A percentile compares a stretch with the other conserved stretches of the same genome.
Conservation (phyloP, 1,284 basidiomycete genomes). For the Sporisorium exsertum region DNA sequence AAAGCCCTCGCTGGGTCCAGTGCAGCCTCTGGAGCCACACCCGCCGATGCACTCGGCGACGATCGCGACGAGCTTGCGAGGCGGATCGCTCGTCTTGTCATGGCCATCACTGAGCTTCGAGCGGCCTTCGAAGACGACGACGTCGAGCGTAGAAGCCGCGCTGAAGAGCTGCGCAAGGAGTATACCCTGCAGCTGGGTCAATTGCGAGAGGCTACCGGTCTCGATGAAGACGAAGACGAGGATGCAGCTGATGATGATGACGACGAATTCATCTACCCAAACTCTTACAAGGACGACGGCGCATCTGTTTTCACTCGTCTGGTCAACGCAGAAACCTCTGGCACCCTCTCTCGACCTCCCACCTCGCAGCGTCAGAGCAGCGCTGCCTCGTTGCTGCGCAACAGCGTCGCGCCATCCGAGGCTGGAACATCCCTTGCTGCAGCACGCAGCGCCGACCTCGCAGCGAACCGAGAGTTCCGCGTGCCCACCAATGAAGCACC, state of each 20-base stretch:
- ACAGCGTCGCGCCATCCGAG: constrained; percentile 54
- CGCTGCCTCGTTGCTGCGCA: constrained; percentile 46
- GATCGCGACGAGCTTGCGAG: constrained; percentile 52
- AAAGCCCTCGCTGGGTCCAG: constrained; percentile 55
- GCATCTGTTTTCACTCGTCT: constrained; percentile 62
- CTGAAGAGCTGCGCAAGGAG: constrained; percentile 62
- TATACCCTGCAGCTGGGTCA: constrained; percentile 62
- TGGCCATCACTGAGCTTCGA: constrained; percentile 60
- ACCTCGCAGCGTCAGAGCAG: constrained; percentile 52
- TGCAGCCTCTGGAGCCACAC: constrained; percentile 54
- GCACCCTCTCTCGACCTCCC: constrained; percentile 38
- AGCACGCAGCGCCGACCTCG: constrained; percentile 58
- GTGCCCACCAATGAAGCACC: constrained; percentile 63
- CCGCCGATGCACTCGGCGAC: constrained; percentile 55
- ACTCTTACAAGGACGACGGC: constrained; percentile 66
- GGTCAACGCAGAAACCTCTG: constrained; percentile 40
- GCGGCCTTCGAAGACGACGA: constrained; percentile 58
- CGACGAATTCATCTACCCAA: constrained; percentile 66
- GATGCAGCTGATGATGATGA: constrained; percentile 56
- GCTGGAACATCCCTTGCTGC: constrained; percentile 54
- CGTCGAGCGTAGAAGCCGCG: constrained; percentile 52
- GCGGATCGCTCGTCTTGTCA: constrained; percentile 57
- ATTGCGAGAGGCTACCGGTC: constrained; percentile 53
- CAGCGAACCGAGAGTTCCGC: constrained; percentile 57
- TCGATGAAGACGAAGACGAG: constrained; percentile 57